phyloP scores from a whole-genome alignment of 129 eudicot species.

The Sambucus nigra region DNA sequence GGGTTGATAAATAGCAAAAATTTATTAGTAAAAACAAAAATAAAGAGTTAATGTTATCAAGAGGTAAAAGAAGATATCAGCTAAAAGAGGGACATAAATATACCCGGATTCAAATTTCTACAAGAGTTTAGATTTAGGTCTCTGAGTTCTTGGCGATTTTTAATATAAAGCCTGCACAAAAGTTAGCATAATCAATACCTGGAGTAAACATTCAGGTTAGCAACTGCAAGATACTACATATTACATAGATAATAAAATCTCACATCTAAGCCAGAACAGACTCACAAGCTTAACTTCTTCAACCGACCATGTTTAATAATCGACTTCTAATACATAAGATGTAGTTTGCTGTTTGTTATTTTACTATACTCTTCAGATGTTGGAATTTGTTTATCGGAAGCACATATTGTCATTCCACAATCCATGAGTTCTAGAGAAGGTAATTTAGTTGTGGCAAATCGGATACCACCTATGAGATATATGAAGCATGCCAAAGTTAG shows the following conservation, averaged over 20 bases:
- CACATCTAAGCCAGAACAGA: slow-evolving; percentile 95
- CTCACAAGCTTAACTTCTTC: slow-evolving; percentile 94
- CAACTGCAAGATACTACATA: slow-evolving; percentile 7
- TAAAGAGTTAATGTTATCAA: too few relatives aligned
- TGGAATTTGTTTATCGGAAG: slow-evolving; percentile 29
- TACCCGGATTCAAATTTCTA: too few relatives aligned
- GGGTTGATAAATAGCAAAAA: slow-evolving; percentile 1
- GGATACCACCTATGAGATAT: slow-evolving; percentile 64
- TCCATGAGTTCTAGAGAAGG: too few relatives aligned
- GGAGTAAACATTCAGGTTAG: too few relatives aligned
- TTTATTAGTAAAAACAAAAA: too few relatives aligned
- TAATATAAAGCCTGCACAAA: too few relatives aligned
- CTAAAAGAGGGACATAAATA: too few relatives aligned
- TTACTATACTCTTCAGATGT: slow-evolving; percentile 25
- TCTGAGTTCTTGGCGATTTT: slow-evolving; percentile 69
- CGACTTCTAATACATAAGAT: too few relatives aligned
- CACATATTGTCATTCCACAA: too few relatives aligned
- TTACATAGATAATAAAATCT: slow-evolving; percentile 22
- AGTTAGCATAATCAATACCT: too few relatives aligned
- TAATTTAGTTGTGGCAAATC: slow-evolving; percentile 87
- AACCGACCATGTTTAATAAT: too few relatives aligned
- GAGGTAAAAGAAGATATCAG: too few relatives aligned
- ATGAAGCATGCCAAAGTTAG: slow-evolving; percentile 6
- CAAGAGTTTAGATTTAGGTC: slow-evolving; percentile 88
- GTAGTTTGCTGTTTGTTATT: slow-evolving; percentile 53